phyloP scores from a whole-genome alignment of 768 basidiomycete species.

The Hysterangium stoloniferum region DNA sequence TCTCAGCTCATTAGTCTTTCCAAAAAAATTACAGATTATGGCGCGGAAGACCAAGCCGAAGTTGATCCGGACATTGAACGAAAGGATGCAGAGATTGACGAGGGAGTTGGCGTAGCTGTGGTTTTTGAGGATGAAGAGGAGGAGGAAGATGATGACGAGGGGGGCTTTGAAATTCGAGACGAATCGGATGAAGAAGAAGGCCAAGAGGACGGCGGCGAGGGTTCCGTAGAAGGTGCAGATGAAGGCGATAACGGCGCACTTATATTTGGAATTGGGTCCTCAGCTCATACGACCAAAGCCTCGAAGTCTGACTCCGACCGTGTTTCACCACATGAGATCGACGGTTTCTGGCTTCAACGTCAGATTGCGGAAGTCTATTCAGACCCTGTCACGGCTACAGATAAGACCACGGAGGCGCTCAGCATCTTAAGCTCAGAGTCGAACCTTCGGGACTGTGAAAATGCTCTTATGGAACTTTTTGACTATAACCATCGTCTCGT shows the following conservation, averaged over 20 bases:
- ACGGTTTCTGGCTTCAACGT: conserved; percentile 98
- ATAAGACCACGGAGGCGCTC: conserved; percentile 82
- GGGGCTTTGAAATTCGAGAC: conserved; percentile 78
- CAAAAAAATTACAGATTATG: conserved; percentile 96
- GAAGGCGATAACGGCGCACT: conserved; percentile 58
- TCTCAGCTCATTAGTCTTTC: conserved; percentile 74
- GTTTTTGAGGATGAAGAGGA: conserved; percentile 97
- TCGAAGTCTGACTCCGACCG: conserved; percentile 64
- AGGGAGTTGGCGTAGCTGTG: conserved; percentile 95
- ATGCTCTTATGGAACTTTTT: conserved; percentile 93
- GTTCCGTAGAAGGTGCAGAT: conserved; percentile 26
- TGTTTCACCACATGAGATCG: conserved; percentile 85
- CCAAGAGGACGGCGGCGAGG: conserved; percentile 45
- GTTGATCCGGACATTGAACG: conserved; percentile 74
- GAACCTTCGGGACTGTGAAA: conserved; percentile 86
- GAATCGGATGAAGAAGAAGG: conserved; percentile 74
- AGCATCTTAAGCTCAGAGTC: conserved; percentile 82
- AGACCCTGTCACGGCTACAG: conserved; percentile 89
- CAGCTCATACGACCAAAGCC: conserved; percentile 38
- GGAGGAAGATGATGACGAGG: conserved; percentile 77
- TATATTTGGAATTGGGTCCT: conserved; percentile 67
- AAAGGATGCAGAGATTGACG: conserved; percentile 87
- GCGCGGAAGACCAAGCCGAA: conserved; percentile 74
- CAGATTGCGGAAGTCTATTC: conserved; percentile 86
- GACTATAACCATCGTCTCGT: conserved; percentile 91